Percentiles rank a stretch among this genome's conserved stretches.
These are phyloP conservation scores for Ustilago xerochloae DNA, from an alignment of 1,284 basidiomycete genomes.

Conservation along the genomic window DNA sequence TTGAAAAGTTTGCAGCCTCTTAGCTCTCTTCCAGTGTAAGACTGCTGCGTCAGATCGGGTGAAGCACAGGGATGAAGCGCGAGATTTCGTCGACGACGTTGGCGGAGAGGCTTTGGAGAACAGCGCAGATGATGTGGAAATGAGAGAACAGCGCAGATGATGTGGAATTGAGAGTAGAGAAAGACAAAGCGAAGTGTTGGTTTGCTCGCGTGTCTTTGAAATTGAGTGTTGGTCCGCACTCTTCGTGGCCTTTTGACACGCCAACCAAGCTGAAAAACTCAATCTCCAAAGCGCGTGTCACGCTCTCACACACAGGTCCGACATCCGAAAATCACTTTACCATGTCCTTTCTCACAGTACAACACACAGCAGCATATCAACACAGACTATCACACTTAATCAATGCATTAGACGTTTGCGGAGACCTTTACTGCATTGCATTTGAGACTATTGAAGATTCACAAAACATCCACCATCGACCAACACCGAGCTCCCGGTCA, in stretches of 20 bases:
- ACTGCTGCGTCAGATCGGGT: not conserved
- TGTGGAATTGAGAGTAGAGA: not conserved
- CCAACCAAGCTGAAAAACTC: not conserved
- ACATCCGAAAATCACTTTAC: slow-evolving; percentile 7
- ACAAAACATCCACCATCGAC: slow-evolving; percentile 84
- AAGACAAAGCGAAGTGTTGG: slow-evolving; percentile 10
- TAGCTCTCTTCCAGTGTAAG: too few relatives aligned
- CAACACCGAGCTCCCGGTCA: slow-evolving; percentile 76
- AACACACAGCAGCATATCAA: not conserved
- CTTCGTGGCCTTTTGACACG: slow-evolving; percentile 1
- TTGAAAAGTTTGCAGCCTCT: too few relatives aligned
- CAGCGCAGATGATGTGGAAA: not conserved
- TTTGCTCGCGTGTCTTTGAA: slow-evolving; percentile 1
- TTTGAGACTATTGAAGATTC: slow-evolving; percentile 75
- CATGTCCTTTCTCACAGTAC: not conserved
- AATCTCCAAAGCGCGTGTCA: not conserved
- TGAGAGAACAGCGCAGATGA: not conserved
- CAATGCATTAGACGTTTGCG: not conserved
- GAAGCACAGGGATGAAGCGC: not conserved
- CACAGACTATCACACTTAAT: not conserved
- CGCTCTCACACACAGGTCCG: not conserved
- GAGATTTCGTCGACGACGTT: not conserved
- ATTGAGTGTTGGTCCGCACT: slow-evolving; percentile 1
- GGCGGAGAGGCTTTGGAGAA: not conserved
- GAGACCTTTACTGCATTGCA: not conserved